Percentiles rank a stretch among this genome's conserved stretches.
Evolutionary conservation across 108 stramenopile genomes (phyloP).

Genomic region (Cyclostephanos tholiformis): DNA sequence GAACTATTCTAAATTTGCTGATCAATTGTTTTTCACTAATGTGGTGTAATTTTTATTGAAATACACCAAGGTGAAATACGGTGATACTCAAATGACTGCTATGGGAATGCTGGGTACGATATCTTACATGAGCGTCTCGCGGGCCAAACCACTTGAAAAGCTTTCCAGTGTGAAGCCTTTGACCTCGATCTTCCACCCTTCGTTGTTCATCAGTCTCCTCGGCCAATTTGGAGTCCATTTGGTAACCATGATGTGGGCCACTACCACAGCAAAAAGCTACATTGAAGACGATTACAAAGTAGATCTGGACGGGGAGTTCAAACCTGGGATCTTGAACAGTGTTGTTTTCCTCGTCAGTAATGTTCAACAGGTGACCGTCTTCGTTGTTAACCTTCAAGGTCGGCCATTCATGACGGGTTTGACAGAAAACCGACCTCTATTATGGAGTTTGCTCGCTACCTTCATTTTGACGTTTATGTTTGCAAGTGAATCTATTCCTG

Average conservation of each 20-base stretch:
- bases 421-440: slow-evolving; percentile 91
- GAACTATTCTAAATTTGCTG: not conserved
- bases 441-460: slow-evolving; percentile 91
- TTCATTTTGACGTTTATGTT: slow-evolving; percentile 91
- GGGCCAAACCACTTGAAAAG: slow-evolving; percentile 92
- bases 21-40: not conserved
- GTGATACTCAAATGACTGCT: slow-evolving; percentile 96
- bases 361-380: slow-evolving; percentile 96
- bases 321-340: slow-evolving; percentile 86
- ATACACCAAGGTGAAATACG: slow-evolving; percentile 75
- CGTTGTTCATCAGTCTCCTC: slow-evolving; percentile 90
- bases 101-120: slow-evolving; percentile 90
- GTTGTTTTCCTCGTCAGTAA: slow-evolving; percentile 96
- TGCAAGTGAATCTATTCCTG: slow-evolving; percentile 86
- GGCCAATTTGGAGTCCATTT: slow-evolving; percentile 95
- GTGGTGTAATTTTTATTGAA: not conserved
- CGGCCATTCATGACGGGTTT: slow-evolving; percentile 99
- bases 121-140: slow-evolving; percentile 94
- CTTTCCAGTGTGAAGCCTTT: slow-evolving; percentile 92
- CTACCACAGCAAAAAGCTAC: slow-evolving; percentile 75
- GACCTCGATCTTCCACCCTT: slow-evolving; percentile 95
- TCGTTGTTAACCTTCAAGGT: slow-evolving; percentile 98
- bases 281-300: slow-evolving; percentile 81
- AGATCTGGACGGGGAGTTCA: slow-evolving; percentile 92
- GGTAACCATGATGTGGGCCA: slow-evolving; percentile 85